Base-by-base conservation (phyloP, 192 early-diverging fungal genomes). In the Umbelopsis sp. region DNA sequence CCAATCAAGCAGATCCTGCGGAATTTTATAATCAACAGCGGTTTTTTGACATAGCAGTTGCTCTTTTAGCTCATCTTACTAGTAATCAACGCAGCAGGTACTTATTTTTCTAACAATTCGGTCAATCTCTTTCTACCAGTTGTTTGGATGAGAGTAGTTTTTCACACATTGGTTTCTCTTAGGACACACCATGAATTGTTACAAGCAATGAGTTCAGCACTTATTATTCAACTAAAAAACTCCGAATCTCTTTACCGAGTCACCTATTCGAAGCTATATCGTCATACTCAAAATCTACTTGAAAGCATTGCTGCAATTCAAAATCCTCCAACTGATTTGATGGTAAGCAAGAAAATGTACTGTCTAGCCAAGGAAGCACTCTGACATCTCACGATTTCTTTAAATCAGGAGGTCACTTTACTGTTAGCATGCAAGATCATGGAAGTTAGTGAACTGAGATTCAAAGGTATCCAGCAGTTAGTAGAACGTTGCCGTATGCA, bases 381-480 rank as follows among this genome's bases (percentile, higher is more conserved):
- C 8, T 38, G 8, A 38, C 8, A 8, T 38, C 36, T 52, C 3
- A 26, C 22, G 22, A 21, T 21, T 32, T 1, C 6, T 17, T 17
- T 2, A 5, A 32, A 12, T 25, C 54, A 59, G 54, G 56, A 62
- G n/a, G 56, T 31, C 9, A 20, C 26, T 20, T 34, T 29, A 11
- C 8, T 62, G n/a, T 26, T 62, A n/a, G 56, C 56, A 62, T 62
- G 26, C 31, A 62, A 62, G 34, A 34, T 62, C 7, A 62, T 62
- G 56, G 56, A 62, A 34, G 56, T 62, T 14, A 62, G 29, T 4
- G 26, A 20, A 14, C 26, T 34, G 2, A 62, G 31, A n/a, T 62
- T 62, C 26, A 29, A 62, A 7, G 26, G 26, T 6, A 34, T 62
- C 12, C 31, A 36, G 29, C 14, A 29, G 2, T 62, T 26, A 16